Conservation (phyloP, 108 stramenopile genomes). For the Aurantiochytrium sp. region DNA sequence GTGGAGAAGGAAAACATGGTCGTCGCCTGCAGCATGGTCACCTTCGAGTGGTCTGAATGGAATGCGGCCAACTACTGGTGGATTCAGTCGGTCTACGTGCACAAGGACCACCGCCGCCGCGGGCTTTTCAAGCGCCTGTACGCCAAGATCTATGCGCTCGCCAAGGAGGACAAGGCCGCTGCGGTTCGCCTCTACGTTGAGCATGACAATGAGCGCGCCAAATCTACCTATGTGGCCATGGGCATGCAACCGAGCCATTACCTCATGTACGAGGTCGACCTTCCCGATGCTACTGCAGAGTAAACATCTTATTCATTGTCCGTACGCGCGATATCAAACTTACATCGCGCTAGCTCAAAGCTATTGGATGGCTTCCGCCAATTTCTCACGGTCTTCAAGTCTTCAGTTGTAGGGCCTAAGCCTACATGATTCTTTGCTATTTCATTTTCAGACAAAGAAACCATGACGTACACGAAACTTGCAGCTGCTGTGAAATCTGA, state of each 20-base stretch:
- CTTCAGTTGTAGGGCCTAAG: too few relatives aligned
- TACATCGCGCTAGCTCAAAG: too few relatives aligned
- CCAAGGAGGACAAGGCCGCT: neutral
- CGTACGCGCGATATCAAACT: too few relatives aligned
- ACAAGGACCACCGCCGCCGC: neutral
- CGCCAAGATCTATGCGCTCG: neutral
- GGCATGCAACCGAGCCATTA: neutral
- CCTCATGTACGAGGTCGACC: neutral
- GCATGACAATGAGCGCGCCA: neutral
- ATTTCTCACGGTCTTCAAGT: too few relatives aligned
- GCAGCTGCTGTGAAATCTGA: too few relatives aligned
- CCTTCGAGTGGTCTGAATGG: constrained; percentile 10
- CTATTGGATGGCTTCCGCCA: too few relatives aligned
- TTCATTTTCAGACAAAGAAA: too few relatives aligned
- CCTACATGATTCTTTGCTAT: too few relatives aligned
- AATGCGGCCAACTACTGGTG: neutral
- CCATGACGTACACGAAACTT: too few relatives aligned
- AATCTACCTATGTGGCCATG: neutral
- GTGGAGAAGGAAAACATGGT: neutral
- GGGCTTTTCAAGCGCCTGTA: neutral
- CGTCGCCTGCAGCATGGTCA: neutral
- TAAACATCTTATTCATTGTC: neutral
- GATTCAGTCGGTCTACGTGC: neutral
- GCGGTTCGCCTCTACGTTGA: neutral
- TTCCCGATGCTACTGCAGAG: neutral